phyloP scores from a whole-genome alignment of 352 stramenopile genomes.

The Pilasporangium apinafurcum region DNA sequence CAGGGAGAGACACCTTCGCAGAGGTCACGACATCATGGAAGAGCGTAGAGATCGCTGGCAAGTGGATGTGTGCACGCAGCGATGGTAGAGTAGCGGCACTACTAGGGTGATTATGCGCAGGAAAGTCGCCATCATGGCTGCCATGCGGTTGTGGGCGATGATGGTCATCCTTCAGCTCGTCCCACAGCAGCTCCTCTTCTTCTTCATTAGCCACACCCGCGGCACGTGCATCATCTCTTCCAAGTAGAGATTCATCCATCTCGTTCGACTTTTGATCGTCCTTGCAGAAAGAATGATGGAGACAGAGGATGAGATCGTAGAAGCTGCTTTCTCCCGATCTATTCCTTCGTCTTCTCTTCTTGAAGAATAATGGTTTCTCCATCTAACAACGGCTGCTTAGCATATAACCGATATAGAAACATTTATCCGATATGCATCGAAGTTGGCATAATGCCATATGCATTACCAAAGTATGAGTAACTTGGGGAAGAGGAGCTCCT shows the following conservation, averaged over 20 bases:
- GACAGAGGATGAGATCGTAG: too few species aligned
- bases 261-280: not conserved
- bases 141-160: slow-evolving; percentile 1
- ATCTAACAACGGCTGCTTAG: too few species aligned
- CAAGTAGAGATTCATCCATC: slow-evolving; percentile 72
- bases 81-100: slow-evolving; percentile 32
- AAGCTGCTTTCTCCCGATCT: too few species aligned
- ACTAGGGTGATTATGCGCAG: not conserved
- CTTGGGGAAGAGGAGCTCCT: too few species aligned
- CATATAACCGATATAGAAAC: too few species aligned
- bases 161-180: slow-evolving; percentile 59
- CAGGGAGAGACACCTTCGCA: slow-evolving; percentile 30
- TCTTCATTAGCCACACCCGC: slow-evolving; percentile 25
- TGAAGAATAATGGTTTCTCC: too few species aligned
- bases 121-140: too few species aligned
- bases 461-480: too few species aligned
- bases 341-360: slow-evolving; percentile 1
- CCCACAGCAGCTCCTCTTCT: slow-evolving; percentile 78
- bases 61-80: slow-evolving; percentile 59
- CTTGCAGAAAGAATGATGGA: not conserved
- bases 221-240: slow-evolving; percentile 10
- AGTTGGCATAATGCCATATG: too few species aligned
- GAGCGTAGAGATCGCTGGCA: slow-evolving; percentile 71
- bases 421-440: too few species aligned
- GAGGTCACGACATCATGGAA: slow-evolving; percentile 65